Evolutionary conservation across 2,329 filamentous ascomycete genomes (phyloP), one percentile per base, ranked within the genome.

Genomic region (Botrytis fragariae): DNA sequence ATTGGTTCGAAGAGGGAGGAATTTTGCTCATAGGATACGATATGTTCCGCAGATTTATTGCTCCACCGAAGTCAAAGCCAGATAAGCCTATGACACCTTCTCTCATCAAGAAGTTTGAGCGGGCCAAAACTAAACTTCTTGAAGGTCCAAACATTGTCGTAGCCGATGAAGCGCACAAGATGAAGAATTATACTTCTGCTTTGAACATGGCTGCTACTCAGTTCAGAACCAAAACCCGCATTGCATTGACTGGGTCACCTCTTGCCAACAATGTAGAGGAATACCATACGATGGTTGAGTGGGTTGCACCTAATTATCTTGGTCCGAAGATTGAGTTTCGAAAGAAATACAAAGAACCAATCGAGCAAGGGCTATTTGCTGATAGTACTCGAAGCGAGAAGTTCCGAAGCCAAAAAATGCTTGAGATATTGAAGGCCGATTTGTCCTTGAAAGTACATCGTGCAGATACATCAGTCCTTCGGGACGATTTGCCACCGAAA

Each of bases 231-330:
- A 88, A 84, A 71, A 91, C 87, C 74, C 90, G 94, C 18, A 92
- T 98, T 76, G 95, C 94, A 9, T 85, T 98, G 75, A 97, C 94
- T 0, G 95, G 94, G 0, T 95, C 94, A 0, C 95, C 95, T 0
- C 84, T 98, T 69, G 90, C 93, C 7, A 98, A 97, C 79, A 92
- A 93, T 69, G 89, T 97, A 0, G 84, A 87, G 42, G 95, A 98
- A 78, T 97, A 97, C 79, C 94, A 91, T 79, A 84, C 90, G n/a
- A 93, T 97, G 89, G 91, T 97, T 73, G 88, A 95, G 75, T 97
- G 94, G 93, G 90, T 96, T 69, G 91, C 93, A 1, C 92, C 93
- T 0, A 89, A 89, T 37, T 97, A 93, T 80, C 85, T 97, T 4
- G 94, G 93, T 0, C 86, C 88, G 5, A 82, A 86, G 16, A 78